A percentile compares a stretch with the other conserved stretches of the same genome.
These are phyloP conservation scores for Phialophora macrospora DNA, from an alignment of 2,329 filamentous ascomycete species.

Conservation along the genomic window DNA sequence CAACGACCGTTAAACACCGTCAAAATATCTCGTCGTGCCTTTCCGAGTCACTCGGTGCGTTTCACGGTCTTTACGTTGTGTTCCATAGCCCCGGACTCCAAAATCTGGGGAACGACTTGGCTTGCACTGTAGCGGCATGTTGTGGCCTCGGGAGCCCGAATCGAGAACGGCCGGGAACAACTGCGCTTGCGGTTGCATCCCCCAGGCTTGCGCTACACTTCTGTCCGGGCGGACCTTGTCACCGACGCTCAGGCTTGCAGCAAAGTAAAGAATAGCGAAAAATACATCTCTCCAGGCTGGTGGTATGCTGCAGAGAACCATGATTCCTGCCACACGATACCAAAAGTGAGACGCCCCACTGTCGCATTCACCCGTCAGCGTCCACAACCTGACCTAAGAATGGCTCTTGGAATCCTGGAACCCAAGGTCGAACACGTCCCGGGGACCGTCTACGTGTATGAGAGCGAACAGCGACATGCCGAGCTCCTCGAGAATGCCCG, in stretches of 20 bases:
- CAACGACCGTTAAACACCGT: background rate
- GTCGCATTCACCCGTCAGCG: background rate
- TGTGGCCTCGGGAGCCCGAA: background rate
- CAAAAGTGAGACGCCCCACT: background rate
- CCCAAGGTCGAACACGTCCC: conserved; percentile 36
- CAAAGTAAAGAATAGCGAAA: background rate
- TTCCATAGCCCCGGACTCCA: background rate
- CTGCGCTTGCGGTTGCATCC: background rate
- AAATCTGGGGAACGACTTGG: background rate
- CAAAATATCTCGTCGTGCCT: background rate
- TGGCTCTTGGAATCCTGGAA: conserved; percentile 39
- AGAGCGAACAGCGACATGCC: conserved; percentile 33
- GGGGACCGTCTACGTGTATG: conserved; percentile 39
- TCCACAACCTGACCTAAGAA: conserved; percentile 18
- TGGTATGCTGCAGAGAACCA: background rate
- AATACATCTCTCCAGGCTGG: background rate
- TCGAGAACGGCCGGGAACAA: background rate
- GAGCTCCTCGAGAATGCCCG: conserved; percentile 41
- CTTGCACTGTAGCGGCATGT: background rate
- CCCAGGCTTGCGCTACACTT: background rate
- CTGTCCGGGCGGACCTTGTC: background rate
- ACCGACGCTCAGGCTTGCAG: background rate
- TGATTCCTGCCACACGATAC: background rate
- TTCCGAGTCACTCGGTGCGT: background rate
- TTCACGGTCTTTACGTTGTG: background rate